A percentile compares a stretch with the other conserved stretches of the same genome.
These are phyloP conservation scores for Polychaeton citri DNA, from an alignment of 2,329 filamentous ascomycete species.

Conservation along the genomic window DNA sequence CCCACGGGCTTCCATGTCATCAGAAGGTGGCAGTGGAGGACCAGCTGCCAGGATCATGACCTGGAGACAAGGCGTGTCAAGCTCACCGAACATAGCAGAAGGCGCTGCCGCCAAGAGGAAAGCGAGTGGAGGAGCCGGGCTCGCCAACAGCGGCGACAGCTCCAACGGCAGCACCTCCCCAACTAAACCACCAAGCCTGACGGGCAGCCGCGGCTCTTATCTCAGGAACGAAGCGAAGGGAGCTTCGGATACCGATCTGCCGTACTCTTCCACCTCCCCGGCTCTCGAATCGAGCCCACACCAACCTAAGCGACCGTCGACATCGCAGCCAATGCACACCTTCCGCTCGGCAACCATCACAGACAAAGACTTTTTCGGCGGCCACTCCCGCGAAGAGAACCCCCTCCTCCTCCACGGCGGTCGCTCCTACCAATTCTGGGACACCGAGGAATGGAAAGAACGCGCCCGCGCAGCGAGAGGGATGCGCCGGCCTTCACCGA, in stretches of 20 bases:
- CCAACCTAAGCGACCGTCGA: background rate
- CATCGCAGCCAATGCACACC: conserved; percentile 1
- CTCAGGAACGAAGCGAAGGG: conserved; percentile 3
- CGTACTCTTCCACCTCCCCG: conserved; percentile 3
- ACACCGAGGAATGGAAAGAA: conserved; percentile 21
- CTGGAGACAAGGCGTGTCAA: conserved; percentile 64
- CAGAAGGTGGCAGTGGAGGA: conserved; percentile 14
- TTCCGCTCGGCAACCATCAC: conserved; percentile 11
- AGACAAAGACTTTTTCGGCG: conserved; percentile 6
- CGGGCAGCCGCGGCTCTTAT: conserved; percentile 1
- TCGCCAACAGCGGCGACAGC: conserved; percentile 12
- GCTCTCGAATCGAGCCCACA: background rate
- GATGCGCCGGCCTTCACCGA: conserved; percentile 4
- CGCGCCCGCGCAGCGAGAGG: conserved; percentile 9
- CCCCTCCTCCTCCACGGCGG: conserved; percentile 35
- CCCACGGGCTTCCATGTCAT: conserved; percentile 15
- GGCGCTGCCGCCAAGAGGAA: conserved; percentile 3
- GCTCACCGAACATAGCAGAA: conserved; percentile 35
- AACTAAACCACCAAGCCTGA: conserved; percentile 24
- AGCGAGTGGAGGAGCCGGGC: conserved; percentile 3
- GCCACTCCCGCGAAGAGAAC: conserved; percentile 1
- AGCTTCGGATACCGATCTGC: conserved; percentile 1
- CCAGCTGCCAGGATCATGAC: conserved; percentile 69
- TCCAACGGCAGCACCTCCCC: conserved; percentile 34
- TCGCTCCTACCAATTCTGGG: conserved; percentile 42